Conservation (phyloP, 768 basidiomycete genomes). For the Tulasnella sp. region DNA sequence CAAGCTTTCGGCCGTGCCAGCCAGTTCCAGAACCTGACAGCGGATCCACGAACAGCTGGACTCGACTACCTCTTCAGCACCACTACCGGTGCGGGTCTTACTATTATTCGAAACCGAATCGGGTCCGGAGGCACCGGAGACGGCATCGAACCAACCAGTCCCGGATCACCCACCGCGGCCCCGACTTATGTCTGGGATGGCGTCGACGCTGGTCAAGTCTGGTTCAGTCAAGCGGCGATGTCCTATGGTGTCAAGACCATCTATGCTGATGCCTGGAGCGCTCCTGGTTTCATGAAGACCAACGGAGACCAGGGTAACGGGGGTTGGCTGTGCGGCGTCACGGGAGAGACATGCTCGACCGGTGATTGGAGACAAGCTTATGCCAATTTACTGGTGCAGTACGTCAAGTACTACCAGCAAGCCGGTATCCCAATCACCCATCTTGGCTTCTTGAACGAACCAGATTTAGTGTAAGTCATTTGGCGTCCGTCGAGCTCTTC, state of each 20-base stretch:
- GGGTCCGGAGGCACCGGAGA: background rate
- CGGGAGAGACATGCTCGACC: conserved; percentile 17
- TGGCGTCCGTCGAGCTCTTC: background rate
- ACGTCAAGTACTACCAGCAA: conserved; percentile 17
- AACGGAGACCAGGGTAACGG: conserved; percentile 16
- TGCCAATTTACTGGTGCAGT: conserved; percentile 20
- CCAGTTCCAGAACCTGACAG: background rate
- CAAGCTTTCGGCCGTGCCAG: conserved; percentile 16
- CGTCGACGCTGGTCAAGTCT: conserved; percentile 11
- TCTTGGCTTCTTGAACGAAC: conserved; percentile 19
- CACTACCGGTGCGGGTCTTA: conserved; percentile 13
- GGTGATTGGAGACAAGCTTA: conserved; percentile 22
- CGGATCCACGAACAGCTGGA: background rate
- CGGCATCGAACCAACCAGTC: background rate
- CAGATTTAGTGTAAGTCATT: conserved; percentile 10
- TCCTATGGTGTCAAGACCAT: conserved; percentile 11
- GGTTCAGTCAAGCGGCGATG: conserved; percentile 12
- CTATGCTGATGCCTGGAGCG: conserved; percentile 22
- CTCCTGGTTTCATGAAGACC: conserved; percentile 22
- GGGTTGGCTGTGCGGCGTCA: conserved; percentile 17
- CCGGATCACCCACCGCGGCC: background rate
- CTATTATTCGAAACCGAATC: conserved; percentile 19
- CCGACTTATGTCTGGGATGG: conserved; percentile 2
- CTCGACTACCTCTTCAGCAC: conserved; percentile 19
- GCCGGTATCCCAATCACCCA: conserved; percentile 6